Conservation (phyloP, 192 early-diverging fungal species). For the Entomortierella lignicola region DNA sequence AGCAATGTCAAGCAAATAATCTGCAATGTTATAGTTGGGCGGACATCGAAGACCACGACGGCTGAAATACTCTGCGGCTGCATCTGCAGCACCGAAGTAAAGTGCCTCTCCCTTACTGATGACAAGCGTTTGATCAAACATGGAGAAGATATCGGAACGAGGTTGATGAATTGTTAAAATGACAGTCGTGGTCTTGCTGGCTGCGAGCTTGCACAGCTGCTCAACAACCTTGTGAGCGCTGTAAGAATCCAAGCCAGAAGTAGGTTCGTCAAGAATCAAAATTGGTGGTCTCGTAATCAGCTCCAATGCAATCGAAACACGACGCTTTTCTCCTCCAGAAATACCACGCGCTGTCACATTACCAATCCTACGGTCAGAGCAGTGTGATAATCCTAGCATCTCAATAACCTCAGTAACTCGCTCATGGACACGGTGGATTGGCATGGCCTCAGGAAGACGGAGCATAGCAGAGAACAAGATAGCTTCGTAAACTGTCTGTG, state of each 20-base stretch:
- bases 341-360: constrained; percentile 70
- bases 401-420: constrained; percentile 68
- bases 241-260: constrained; percentile 81
- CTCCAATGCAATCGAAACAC: constrained; percentile 69
- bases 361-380: constrained; percentile 67
- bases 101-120: constrained; percentile 50
- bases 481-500: constrained; percentile 80
- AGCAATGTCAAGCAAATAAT: constrained; percentile 44
- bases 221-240: constrained; percentile 74
- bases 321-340: constrained; percentile 76
- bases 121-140: constrained; percentile 56
- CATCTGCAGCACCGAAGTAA: constrained; percentile 52
- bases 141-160: constrained; percentile 59
- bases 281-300: constrained; percentile 71
- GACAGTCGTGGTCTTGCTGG: constrained; percentile 58
- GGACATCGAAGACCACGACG: constrained; percentile 50
- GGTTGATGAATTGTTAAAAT: constrained; percentile 64
- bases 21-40: constrained; percentile 53
- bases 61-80: constrained; percentile 52
- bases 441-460: constrained; percentile 69
- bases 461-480: constrained; percentile 80
- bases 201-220: constrained; percentile 67
- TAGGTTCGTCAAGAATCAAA: constrained; percentile 89
- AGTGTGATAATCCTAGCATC: constrained; percentile 66
- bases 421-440: constrained; percentile 58